phyloP scores from a whole-genome alignment of 768 basidiomycete species.

The Antrodiella citrinella region DNA sequence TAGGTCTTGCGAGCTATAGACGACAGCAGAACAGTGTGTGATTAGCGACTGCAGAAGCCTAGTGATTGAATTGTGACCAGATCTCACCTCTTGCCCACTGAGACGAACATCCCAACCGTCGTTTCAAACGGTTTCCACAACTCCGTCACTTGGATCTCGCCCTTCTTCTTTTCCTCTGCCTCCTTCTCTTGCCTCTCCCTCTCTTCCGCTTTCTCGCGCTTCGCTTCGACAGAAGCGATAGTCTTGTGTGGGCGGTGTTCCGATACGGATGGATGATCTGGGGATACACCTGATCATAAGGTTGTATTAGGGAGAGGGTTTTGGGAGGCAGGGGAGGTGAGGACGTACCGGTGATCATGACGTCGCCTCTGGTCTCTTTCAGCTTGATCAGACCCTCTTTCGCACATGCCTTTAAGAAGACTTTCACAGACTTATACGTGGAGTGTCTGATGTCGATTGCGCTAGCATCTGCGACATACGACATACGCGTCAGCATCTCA shows the following conservation, averaged over 20 bases:
- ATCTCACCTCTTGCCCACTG: slow-evolving; percentile 50
- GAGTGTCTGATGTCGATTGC: slow-evolving; percentile 72
- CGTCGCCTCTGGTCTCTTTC: slow-evolving; percentile 51
- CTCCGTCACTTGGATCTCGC: slow-evolving; percentile 54
- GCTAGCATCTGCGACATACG: slow-evolving; percentile 26
- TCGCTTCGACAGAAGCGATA: slow-evolving; percentile 57
- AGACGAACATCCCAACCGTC: slow-evolving; percentile 54
- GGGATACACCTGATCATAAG: slow-evolving; percentile 37
- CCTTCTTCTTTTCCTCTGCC: slow-evolving; percentile 30
- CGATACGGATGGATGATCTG: slow-evolving; percentile 46
- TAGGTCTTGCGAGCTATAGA: slow-evolving; percentile 38
- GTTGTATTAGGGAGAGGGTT: neutral
- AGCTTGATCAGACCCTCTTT: slow-evolving; percentile 66
- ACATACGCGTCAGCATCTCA: slow-evolving; percentile 24
- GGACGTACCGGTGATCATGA: slow-evolving; percentile 31
- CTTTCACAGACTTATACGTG: slow-evolving; percentile 68
- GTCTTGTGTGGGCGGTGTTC: slow-evolving; percentile 48
- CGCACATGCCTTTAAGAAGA: slow-evolving; percentile 72
- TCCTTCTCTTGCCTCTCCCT: slow-evolving; percentile 44
- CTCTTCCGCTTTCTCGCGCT: slow-evolving; percentile 50
- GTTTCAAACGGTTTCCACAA: slow-evolving; percentile 67
- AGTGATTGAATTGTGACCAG: neutral
- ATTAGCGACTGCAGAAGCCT: too few species aligned
- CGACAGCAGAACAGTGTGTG: neutral
- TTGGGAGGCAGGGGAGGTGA: neutral